These are phyloP conservation scores for apple (Malus domestica) DNA, from an alignment of 306 rosid genomes.

Conservation along the genomic window ASM211411v1 NC_041795.1:6493001-6493500, in stretches of 20 bases:
- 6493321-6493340: no score
- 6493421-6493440: no score
- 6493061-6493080: not conserved
- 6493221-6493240: not conserved
- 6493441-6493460: no score
- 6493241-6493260: not conserved
- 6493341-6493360: no score
- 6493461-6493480: no score
- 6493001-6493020: not conserved
- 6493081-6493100: not conserved
- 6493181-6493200: not conserved
- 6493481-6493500: no score
- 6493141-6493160: not conserved
- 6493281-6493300: not conserved
- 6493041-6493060: not conserved
- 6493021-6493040: not conserved
- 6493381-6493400: fast-evolving
- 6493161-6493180: not conserved
- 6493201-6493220: not conserved
- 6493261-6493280: not conserved
- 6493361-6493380: no score
- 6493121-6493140: not conserved
- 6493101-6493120: not conserved
- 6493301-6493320: not conserved
- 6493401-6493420: no score